Evolutionary conservation across 257 asterid species (phyloP), one percentile per base, ranked within the genome.

Genomic region (Cinchona pubescens): DNA sequence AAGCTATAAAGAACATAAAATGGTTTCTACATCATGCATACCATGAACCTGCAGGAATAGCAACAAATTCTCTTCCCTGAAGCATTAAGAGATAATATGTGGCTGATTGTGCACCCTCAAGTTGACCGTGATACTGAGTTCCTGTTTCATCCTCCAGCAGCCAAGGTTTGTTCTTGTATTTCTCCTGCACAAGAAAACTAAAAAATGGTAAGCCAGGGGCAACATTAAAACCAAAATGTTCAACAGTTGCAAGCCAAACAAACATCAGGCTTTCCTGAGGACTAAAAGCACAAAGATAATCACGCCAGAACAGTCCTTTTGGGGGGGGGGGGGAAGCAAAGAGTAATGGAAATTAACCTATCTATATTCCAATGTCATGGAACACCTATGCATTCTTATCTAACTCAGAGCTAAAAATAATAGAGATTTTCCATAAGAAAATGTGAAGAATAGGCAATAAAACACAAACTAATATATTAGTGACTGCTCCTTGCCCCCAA

Each of bases 41-140:
- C 99, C 99, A 95, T 60, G 99, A 95, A 82, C 98, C 98, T 72
- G 98, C 94, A 56, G 99, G 99, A 71, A 88, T 92, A 75, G 99
- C 98, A 48, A 90, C 92, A 82, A 95, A 92, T 76, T 95, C 99
- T 85, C 86, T 89, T 65, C 98, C 98, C 82, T 91, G 98, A 83
- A 88, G 88, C 98, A 95, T 91, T 68, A 95, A 85, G 79, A 92
- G 98, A 86, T 95, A 95, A 82, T 95, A 95, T 66, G 92, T 89
- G 58, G 99, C 98, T 72, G 97, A 88, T 76, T 92, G 97, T 63
- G 99, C 83, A 71, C 99, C 98, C 88, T 92, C 99, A 7, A 87
- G 95, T 30, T 82, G 91, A 72, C 99, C 99, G 59, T 87, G 94
- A 79, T 74, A 95, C 81, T 95, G 98, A 83, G 85, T 85, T 37